These are phyloP conservation scores for Ceratocystis smalleyi DNA, from an alignment of 2,329 filamentous ascomycete genomes.

Conservation along the genomic window DNA sequence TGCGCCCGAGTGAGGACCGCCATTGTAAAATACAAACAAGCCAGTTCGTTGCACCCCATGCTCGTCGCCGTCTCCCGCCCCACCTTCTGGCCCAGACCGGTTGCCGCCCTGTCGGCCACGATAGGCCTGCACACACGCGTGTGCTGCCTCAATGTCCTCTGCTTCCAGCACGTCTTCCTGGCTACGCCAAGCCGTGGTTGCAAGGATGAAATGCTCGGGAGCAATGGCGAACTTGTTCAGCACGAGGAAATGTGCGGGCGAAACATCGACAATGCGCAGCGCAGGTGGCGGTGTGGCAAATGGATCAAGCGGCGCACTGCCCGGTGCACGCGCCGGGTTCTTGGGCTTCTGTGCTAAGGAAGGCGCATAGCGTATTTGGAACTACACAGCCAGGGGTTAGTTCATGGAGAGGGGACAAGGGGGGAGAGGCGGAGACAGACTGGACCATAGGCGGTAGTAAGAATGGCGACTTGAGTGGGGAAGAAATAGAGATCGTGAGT, in stretches of 20 bases:
- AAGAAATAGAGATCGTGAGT: slow-evolving; percentile 39
- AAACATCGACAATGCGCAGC: slow-evolving; percentile 38
- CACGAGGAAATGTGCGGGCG: slow-evolving; percentile 45
- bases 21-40: slow-evolving; percentile 56
- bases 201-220: slow-evolving; percentile 55
- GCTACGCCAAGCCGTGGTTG: slow-evolving; percentile 45
- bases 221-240: slow-evolving; percentile 64
- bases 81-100: slow-evolving; percentile 16
- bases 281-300: slow-evolving; percentile 42
- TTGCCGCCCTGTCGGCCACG: slow-evolving; percentile 20
- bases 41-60: not conserved
- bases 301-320: slow-evolving; percentile 35
- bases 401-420: not conserved
- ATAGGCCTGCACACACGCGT: slow-evolving; percentile 46
- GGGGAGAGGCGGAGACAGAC: slow-evolving; percentile 24
- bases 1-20: slow-evolving; percentile 50
- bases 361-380: slow-evolving; percentile 58
- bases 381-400: slow-evolving; percentile 29
- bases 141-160: slow-evolving; percentile 44
- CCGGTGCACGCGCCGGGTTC: slow-evolving; percentile 22
- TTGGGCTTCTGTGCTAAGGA: slow-evolving; percentile 53
- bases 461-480: slow-evolving; percentile 36
- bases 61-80: slow-evolving; percentile 20
- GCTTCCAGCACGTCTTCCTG: slow-evolving; percentile 49
- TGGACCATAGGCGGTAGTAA: slow-evolving; percentile 30